Evolutionary conservation across 2,329 filamentous ascomycete species (phyloP), one percentile per base, ranked within the genome.

Genomic region (Neonectria coccinea): DNA sequence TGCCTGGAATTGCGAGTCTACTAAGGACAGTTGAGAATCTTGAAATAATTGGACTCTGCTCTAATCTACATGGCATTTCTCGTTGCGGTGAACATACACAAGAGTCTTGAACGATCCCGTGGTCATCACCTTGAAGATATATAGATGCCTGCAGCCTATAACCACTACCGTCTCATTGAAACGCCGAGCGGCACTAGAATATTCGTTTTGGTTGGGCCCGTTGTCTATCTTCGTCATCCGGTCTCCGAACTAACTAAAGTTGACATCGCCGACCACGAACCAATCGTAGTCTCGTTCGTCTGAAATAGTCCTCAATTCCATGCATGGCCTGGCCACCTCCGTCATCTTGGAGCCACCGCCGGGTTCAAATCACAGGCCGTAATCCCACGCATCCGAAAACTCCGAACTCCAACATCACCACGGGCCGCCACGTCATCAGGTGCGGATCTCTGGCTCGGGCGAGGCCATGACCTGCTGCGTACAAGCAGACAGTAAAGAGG

Each of bases 381-480:
- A 48, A 55, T 64, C 29, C 56, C 33, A 56, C 47, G 51, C 48
- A 66, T 57, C 59, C 57, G 51, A 66, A 55, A 73, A 73, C 70
- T 67, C 70, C 70, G 67, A 73, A 73, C 70, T 70, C 66, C 66
- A 12, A 54, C 48, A 53, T 57, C 45, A 42, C 55, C 45, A 53
- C 54, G 48, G 56, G 39, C 22, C 39, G 56, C 51, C 41, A 31
- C 42, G 50, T 62, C 45, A 56, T 42, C 45, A 8, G 14, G 20
- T 58, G 52, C 25, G 22, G 33, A 53, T 41, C 14, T 45, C 41
- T 29, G n/a, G 33, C 36, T 18, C 27, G n/a, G 29, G 36, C 6
- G 36, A 39, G 36, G 14, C 36, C 36, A 16, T 39, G 6, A n/a
- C 14, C 14, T 6, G 14, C 14, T 39, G 14, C 36, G 14, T 39